Evolutionary conservation across 805 yeast genomes (phyloP), one percentile per base, ranked within the genome.

Genomic region (Teunomyces pallodes): DNA sequence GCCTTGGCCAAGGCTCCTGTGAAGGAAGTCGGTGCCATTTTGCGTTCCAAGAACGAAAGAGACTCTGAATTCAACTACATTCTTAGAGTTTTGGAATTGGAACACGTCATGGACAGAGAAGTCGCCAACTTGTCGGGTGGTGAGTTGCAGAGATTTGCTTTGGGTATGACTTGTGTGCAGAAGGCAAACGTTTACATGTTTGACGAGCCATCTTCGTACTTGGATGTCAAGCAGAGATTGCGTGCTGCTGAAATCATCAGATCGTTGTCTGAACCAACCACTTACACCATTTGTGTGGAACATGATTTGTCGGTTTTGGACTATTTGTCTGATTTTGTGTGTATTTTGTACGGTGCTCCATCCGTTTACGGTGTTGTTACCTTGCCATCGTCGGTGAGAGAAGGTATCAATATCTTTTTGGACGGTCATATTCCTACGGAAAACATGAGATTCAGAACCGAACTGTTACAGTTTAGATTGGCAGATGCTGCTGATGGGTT

Each of bases 291-390:
- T 63, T 91, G 92, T 68, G 99, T 94, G 52, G 99, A 94, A 80
- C 99, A 94, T 78, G 99, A 94, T 81, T 80, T 94, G 73, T 91
- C 97, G 3, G 99, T 94, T 26, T 78, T 94, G 72, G 99, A 94
- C 77, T 94, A 94, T 69, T 79, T 94, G 59, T 92, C 98, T 12
- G 99, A 94, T 75, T 94, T 86, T 59, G 90, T 94, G 49, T 94
- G 99, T 82, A 94, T 94, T 60, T 74, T 94, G 49, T 94, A 94
- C 67, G 99, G 99, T 77, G 96, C 90, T 45, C 97, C 99, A 45
- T 92, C 98, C 6, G 97, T 94, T 39, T 94, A 94, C 67, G 99
- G 99, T 79, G 98, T 94, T 54, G 99, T 94, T 44, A 90, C 97
- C 20, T 77, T 94, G 68, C 99, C 99, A 46, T 74, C 96, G 0